Base-by-base conservation (phyloP, 2,329 filamentous ascomycete genomes). In the Colletotrichum godetiae region DNA sequence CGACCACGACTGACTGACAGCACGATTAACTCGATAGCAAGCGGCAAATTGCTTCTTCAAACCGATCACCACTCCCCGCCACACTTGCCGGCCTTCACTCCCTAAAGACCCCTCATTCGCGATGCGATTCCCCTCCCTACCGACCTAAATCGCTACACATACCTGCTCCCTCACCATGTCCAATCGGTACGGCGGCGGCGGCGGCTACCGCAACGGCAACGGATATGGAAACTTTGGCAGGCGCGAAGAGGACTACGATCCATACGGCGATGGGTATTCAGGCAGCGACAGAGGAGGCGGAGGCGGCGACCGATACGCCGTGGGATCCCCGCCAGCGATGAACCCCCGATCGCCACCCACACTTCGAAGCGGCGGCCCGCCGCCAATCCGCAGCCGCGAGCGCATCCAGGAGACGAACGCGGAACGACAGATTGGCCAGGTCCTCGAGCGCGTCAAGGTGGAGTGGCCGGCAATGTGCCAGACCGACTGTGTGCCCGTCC, bases 401-500 rank as follows among this genome's bases (percentile, higher is more conserved):
- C 79, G 80, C 76, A 80, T 81, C 75, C 84, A 78, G 74, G 84
- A 83, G 77, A 85, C 88, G 56, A 88, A 83, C 75, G 88, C 88
- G 67, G 88, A 90, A 81, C 83, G 86, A 61, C 88, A 90, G 80
- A 90, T 91, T 72, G 83, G 84, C 62, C 86, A 90, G 77, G 90
- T 98, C 2, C 87, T 98, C 61, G 92, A 94, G 76, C 92, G 94
- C 77, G 98, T 99, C 79, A 92, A 95, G 80, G 86, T 89, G 70
- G 95, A 97, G 80, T 99, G 97, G 96, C 93, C 94, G 56, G 93
- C 95, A 77, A 97, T 99, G 93, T 94, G 94, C 76, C 89, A 93
- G 78, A 92, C 93, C 75, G 93, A 97, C 79, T 98, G 95, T 80
- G 91, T 98, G 37, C 97, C 97, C 2, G 95, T 98, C 46, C 95